Evolutionary conservation across 2,329 filamentous ascomycete species (phyloP), one percentile per base, ranked within the genome.

Genomic region (Paecilomyces variotii): DNA sequence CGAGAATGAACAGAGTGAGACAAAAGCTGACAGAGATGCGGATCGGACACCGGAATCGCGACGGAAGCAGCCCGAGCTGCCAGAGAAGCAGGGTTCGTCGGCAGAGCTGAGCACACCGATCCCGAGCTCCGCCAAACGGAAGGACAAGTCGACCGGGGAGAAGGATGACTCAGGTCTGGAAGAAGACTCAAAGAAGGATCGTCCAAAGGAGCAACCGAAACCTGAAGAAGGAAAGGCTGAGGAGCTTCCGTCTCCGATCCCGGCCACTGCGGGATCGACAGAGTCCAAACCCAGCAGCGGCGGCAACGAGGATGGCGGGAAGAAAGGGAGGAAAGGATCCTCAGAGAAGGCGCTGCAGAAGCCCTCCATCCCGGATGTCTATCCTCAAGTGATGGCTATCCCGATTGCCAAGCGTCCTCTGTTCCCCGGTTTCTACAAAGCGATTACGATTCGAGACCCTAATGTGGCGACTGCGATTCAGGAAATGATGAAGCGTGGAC

Each of bases 341-440:
- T 72, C 78, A n/a, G 90, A 94, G 60, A 86, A 85, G 68, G 87
- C 89, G 26, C 80, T 97, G 45, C 86, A 91, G 67, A 97, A 97
- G 76, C 89, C 91, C 1, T 85, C 88, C 2, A 88, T 97, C 12
- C 94, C 94, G 12, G 94, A 99, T 61, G 87, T 97, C 51, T 99
- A 99, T 72, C 94, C 94, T 2, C 94, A 97, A 72, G 92, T 99
- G 57, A 90, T 99, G 83, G 93, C 93, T 1, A 96, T 99, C 58
- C 94, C 94, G 6, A 97, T 99, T 68, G 89, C 91, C 28, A 91
- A 95, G 73, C 84, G 94, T 56, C 94, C 94, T 10, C 79, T 99
- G 11, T 99, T 97, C 76, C 94, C 94, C 0, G 94, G 94, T 1
- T 99, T 97, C 76, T 99, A 99, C 80, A 99, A 99, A 77, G 93